Evolutionary conservation across 1,284 basidiomycete species (phyloP).

Genomic region (Boletus semigastroideus): DNA sequence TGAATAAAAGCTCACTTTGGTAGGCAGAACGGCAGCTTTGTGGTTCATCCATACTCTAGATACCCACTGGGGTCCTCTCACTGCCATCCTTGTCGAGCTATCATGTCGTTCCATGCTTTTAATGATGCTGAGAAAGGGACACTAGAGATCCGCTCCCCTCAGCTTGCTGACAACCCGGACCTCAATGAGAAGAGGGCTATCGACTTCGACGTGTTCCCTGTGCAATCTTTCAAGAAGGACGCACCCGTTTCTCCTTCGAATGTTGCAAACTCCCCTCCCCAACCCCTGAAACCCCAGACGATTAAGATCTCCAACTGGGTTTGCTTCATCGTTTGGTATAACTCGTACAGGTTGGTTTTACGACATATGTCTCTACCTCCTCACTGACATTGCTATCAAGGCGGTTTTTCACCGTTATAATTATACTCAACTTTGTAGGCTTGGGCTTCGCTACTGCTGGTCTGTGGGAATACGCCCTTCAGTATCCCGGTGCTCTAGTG

Average conservation of each 20-base stretch:
- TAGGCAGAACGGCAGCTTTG: neutral
- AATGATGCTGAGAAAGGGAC: constrained; percentile 61
- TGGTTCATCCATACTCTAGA: constrained; percentile 14
- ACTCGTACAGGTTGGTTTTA: constrained; percentile 55
- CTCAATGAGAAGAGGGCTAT: constrained; percentile 38
- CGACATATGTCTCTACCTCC: neutral
- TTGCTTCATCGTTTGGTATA: constrained; percentile 63
- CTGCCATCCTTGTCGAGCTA: constrained; percentile 8
- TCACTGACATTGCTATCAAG: constrained; percentile 34
- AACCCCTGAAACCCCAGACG: constrained; percentile 34
- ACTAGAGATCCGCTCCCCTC: constrained; percentile 39
- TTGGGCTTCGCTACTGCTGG: constrained; percentile 62
- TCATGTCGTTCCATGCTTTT: constrained; percentile 41
- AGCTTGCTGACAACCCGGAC: constrained; percentile 20
- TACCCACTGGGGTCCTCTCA: constrained; percentile 17
- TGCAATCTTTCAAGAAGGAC: constrained; percentile 42
- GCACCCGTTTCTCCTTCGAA: constrained; percentile 31
- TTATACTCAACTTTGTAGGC: constrained; percentile 59
- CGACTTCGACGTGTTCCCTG: constrained; percentile 31
- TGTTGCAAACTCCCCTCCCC: constrained; percentile 22
- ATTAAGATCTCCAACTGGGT: constrained; percentile 57
- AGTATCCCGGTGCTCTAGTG: constrained; percentile 61
- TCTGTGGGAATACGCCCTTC: constrained; percentile 59
- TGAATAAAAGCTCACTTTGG: constrained; percentile 25
- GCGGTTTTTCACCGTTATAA: constrained; percentile 63